A percentile compares a stretch with the other conserved stretches of the same genome.
Evolutionary conservation across 2,329 filamentous ascomycete genomes (phyloP).

Genomic region (Fonsecaea multimorphosa): DNA sequence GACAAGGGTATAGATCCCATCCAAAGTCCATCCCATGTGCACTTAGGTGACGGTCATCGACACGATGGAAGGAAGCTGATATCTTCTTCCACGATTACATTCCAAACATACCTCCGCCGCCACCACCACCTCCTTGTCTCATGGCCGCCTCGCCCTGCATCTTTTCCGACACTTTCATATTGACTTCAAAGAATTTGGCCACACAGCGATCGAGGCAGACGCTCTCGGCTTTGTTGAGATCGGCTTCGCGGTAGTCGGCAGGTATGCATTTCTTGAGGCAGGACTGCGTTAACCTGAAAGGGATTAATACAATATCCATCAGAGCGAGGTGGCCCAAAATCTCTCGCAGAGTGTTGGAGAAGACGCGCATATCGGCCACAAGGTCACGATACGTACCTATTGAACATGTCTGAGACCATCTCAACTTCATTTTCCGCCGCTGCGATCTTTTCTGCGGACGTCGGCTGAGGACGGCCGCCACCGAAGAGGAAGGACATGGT

Average conservation of each 20-base stretch:
- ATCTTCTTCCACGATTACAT: constrained; percentile 44
- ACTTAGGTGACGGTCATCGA: neutral
- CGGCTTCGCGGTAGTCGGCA: constrained; percentile 87
- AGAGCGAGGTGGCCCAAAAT: neutral
- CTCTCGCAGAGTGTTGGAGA: neutral
- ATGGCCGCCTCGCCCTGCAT: constrained; percentile 85
- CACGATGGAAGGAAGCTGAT: neutral
- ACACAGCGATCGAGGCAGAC: constrained; percentile 98
- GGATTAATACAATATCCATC: neutral
- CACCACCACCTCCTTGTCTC: constrained; percentile 63
- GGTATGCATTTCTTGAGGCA: constrained; percentile 96
- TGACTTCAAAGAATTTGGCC: constrained; percentile 97
- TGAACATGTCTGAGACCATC: constrained; percentile 97
- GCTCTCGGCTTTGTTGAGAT: constrained; percentile 98
- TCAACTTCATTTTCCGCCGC: constrained; percentile 94
- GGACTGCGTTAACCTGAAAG: constrained; percentile 75
- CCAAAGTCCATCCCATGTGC: neutral
- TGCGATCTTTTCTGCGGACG: constrained; percentile 95
- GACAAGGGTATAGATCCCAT: neutral
- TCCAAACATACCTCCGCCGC: constrained; percentile 55
- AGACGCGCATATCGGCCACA: neutral
- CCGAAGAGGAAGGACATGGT: constrained; percentile 77
- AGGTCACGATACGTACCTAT: constrained; percentile 69
- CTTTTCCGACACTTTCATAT: constrained; percentile 96
- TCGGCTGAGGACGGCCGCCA: constrained; percentile 76